Evolutionary conservation across 176 grass and related monocot species (phyloP).

Genomic region (Metroxylon sagu): DNA sequence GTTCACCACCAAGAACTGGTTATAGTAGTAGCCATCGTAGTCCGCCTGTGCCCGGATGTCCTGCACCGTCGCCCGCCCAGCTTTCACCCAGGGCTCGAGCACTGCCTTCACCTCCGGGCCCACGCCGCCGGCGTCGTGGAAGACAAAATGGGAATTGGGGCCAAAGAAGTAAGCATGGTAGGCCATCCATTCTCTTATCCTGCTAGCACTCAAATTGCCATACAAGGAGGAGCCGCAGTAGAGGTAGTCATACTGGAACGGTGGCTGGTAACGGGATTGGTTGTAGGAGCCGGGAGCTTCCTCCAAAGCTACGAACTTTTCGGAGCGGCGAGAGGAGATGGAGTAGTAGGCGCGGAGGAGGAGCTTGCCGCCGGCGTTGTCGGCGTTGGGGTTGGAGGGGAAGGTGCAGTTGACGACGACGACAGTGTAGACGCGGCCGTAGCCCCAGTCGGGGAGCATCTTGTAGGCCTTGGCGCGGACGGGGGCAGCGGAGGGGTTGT

Average conservation of each 20-base stretch:
- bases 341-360: slow-evolving; percentile 88
- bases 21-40: slow-evolving; percentile 25
- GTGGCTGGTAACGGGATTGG: slow-evolving; percentile 33
- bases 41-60: slow-evolving; percentile 66
- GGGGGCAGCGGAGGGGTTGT: slow-evolving; percentile 26
- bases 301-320: slow-evolving; percentile 74
- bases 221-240: slow-evolving; percentile 92
- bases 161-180: slow-evolving; percentile 83
- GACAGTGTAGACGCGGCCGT: slow-evolving; percentile 79
- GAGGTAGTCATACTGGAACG: slow-evolving; percentile 76
- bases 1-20: slow-evolving; percentile 20
- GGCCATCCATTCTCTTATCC: slow-evolving; percentile 69
- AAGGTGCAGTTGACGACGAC: slow-evolving; percentile 94
- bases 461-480: slow-evolving; percentile 84
- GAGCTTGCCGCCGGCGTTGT: slow-evolving; percentile 65
- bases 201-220: slow-evolving; percentile 54
- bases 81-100: slow-evolving; percentile 68
- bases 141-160: slow-evolving; percentile 68
- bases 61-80: slow-evolving; percentile 60
- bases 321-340: slow-evolving; percentile 54
- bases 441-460: slow-evolving; percentile 92
- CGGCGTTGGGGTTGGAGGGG: slow-evolving; percentile 57
- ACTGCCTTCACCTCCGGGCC: slow-evolving; percentile 48
- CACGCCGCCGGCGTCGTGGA: slow-evolving; percentile 72
- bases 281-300: slow-evolving; percentile 64